Conservation (phyloP, 805 yeast species). For the Maudiozyma pseudohumilis region DNA sequence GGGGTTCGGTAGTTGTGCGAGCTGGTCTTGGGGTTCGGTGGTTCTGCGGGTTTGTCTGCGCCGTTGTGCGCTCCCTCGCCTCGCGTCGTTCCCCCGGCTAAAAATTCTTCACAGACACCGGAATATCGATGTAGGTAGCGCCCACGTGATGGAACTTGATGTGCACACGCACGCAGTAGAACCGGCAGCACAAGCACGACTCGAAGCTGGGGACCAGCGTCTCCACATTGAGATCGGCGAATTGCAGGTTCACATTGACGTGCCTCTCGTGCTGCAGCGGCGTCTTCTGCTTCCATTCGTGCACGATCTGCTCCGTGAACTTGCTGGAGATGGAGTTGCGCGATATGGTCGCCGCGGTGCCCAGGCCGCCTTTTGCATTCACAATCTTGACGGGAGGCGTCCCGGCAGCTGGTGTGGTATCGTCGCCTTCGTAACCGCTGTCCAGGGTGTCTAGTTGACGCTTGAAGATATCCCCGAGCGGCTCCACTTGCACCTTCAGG, state of each 20-base stretch:
- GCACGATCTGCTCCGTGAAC: conserved; percentile 18
- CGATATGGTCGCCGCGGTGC: conserved; percentile 4
- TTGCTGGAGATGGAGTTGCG: conserved; percentile 11
- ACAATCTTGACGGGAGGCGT: conserved; percentile 5
- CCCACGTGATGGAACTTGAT: conserved; percentile 29
- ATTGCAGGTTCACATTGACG: conserved; percentile 18
- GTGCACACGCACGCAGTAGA: conserved; percentile 42
- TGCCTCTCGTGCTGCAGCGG: conserved; percentile 27
- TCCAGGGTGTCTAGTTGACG: conserved; percentile 21
- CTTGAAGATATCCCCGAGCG: conserved; percentile 18
- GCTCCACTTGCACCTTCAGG: conserved; percentile 12
- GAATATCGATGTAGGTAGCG: conserved; percentile 8
- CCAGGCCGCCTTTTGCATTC: conserved; percentile 7
- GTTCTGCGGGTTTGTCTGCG: no score
- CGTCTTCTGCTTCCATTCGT: conserved; percentile 23
- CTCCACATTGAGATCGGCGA: conserved; percentile 27
- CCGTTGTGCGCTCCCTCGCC: no score
- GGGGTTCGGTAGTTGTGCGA: no score
- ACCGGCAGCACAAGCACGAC: conserved; percentile 50
- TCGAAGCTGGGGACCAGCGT: conserved; percentile 56
- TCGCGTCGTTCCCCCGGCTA: no score
- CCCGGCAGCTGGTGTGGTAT: background rate
- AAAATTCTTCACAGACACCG: conserved; percentile 11
- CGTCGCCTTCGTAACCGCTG: conserved; percentile 11
- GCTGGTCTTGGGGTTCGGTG: no score